Percentiles rank a stretch among this genome's conserved stretches.
Conservation (phyloP, 345 rosid genomes). For the Moricandia moricandioides region DNA sequence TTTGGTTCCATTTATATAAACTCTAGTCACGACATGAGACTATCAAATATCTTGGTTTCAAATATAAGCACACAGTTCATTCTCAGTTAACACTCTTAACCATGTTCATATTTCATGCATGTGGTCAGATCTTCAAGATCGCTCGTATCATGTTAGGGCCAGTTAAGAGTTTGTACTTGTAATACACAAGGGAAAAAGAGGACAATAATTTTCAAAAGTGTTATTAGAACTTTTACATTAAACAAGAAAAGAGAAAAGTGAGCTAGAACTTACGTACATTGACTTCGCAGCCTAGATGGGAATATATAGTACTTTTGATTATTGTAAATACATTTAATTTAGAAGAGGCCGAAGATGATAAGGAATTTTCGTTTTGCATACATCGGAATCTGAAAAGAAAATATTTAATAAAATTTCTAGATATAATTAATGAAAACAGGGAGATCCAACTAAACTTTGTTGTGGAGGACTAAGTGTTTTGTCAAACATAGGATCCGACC, state of each 20-base stretch:
- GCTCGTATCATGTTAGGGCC: background rate
- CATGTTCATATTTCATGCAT: background rate
- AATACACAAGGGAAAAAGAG: background rate
- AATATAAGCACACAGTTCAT: background rate
- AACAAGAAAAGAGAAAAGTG: background rate
- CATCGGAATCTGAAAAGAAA: constrained; percentile 11
- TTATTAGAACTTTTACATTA: constrained; percentile 2
- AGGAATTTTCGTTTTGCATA: constrained; percentile 17
- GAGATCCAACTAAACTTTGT: constrained; percentile 28
- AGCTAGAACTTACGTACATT: background rate
- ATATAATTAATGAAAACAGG: constrained; percentile 28
- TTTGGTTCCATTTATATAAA: background rate
- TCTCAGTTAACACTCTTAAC: background rate
- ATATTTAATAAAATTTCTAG: background rate
- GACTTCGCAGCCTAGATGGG: background rate
- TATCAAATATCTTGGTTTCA: background rate
- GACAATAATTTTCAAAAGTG: background rate
- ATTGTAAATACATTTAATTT: background rate
- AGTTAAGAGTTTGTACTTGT: background rate
- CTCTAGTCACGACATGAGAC: background rate
- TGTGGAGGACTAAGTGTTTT: constrained; percentile 33
- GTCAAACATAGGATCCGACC: constrained; percentile 44
- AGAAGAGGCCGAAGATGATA: constrained; percentile 1
- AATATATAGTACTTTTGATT: background rate
- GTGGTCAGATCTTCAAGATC: background rate